Evolutionary conservation across 805 yeast species (phyloP).

Genomic region (Pichia gijzeniarum): DNA sequence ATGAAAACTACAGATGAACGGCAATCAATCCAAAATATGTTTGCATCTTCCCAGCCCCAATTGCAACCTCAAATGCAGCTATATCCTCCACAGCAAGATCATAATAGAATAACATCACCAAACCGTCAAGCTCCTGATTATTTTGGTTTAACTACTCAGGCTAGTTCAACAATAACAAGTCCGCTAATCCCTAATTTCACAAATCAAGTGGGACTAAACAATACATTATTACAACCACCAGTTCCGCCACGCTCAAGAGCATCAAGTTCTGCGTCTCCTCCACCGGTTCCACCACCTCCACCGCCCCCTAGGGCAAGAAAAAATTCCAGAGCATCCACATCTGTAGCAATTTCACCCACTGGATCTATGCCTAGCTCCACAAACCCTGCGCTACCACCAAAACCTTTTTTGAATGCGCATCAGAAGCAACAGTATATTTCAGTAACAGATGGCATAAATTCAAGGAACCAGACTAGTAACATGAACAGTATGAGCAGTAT

Average conservation of each 20-base stretch:
- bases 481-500: neutral
- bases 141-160: constrained; percentile 5
- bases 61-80: neutral
- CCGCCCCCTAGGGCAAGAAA: constrained; percentile 26
- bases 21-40: neutral
- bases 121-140: constrained; percentile 1
- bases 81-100: constrained; percentile 4
- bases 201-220: neutral
- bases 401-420: constrained; percentile 24
- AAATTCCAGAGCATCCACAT: constrained; percentile 19
- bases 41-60: neutral
- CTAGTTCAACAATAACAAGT: neutral
- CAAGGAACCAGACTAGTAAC: neutral
- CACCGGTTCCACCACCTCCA: constrained; percentile 27
- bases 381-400: constrained; percentile 27
- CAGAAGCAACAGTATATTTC: constrained; percentile 26
- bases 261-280: constrained; percentile 12
- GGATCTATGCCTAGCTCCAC: neutral
- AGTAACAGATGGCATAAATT: constrained; percentile 9
- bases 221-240: constrained; percentile 14
- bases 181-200: neutral
- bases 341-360: neutral
- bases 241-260: constrained; percentile 23
- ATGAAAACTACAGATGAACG: neutral
- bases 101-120: constrained; percentile 5